Conservation (phyloP, 2,329 filamentous ascomycete species). For the Fulvia fulva region DNA sequence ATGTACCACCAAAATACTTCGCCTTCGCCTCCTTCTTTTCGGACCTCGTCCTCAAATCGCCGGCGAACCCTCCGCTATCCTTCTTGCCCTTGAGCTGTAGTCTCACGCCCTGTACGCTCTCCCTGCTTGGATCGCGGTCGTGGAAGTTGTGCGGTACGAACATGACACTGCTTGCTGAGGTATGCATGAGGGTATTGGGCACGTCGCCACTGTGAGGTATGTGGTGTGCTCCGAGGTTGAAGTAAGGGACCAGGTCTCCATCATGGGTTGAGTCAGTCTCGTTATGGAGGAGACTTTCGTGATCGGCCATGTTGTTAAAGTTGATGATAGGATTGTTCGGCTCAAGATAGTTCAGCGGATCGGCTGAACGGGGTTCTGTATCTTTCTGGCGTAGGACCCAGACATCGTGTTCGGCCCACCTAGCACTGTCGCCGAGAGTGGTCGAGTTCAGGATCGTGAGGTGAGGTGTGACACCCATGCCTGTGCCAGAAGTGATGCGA, state of each 20-base stretch:
- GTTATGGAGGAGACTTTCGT: slow-evolving; percentile 42
- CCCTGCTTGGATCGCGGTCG: slow-evolving; percentile 28
- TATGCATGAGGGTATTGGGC: slow-evolving; percentile 33
- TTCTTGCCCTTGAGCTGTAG: slow-evolving; percentile 27
- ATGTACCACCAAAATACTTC: slow-evolving; percentile 30
- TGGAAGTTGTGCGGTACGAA: slow-evolving; percentile 34
- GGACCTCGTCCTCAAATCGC: slow-evolving; percentile 12
- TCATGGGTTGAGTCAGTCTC: slow-evolving; percentile 24
- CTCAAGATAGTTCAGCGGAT: slow-evolving; percentile 46
- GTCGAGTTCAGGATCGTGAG: slow-evolving; percentile 50
- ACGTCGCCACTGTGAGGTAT: slow-evolving; percentile 35
- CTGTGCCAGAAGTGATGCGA: slow-evolving; percentile 38
- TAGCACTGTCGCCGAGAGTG: slow-evolving; percentile 43
- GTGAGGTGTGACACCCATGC: slow-evolving; percentile 38
- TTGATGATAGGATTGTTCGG: slow-evolving; percentile 48
- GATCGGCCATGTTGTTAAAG: slow-evolving; percentile 50
- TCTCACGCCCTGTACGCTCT: slow-evolving; percentile 30
- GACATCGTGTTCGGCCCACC: slow-evolving; percentile 51
- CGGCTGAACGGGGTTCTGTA: slow-evolving; percentile 46
- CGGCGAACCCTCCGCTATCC: slow-evolving; percentile 25
- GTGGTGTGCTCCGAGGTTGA: slow-evolving; percentile 53
- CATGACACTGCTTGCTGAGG: slow-evolving; percentile 28
- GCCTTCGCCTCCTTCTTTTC: slow-evolving; percentile 15
- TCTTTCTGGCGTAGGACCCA: slow-evolving; percentile 52
- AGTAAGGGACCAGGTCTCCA: slow-evolving; percentile 43